A percentile compares a stretch with the other conserved stretches of the same genome.
These are phyloP conservation scores for Avena atlantica DNA, from an alignment of 176 grass and related monocot genomes.

Conservation along the genomic window DNA sequence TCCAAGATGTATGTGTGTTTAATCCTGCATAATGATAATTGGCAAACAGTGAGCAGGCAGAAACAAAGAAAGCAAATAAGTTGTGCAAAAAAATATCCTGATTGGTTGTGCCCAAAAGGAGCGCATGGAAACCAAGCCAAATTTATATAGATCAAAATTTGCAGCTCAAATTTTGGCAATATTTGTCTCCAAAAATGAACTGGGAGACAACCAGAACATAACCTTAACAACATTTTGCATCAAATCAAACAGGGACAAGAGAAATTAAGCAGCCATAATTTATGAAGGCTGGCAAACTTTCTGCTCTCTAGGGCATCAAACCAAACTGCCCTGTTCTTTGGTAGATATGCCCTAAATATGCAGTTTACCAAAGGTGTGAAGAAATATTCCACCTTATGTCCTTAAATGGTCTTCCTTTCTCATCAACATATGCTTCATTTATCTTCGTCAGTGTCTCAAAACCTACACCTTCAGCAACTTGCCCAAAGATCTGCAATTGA, in stretches of 20 bases:
- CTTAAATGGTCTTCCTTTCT: constrained; percentile 89
- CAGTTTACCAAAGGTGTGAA: constrained; percentile 27
- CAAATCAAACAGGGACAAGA: background rate
- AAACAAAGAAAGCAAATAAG: background rate
- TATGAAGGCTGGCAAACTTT: background rate
- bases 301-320: background rate
- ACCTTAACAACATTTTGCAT: background rate
- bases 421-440: constrained; percentile 96
- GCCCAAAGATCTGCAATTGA: constrained; percentile 78
- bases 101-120: background rate
- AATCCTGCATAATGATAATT: constrained; percentile 61
- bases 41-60: constrained; percentile 2
- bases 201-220: background rate
- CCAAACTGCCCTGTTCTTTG: background rate
- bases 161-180: background rate
- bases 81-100: background rate
- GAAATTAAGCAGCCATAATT: background rate
- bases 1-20: constrained; percentile 98
- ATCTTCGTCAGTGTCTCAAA: constrained; percentile 88
- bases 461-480: constrained; percentile 85
- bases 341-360: constrained; percentile 28
- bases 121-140: background rate
- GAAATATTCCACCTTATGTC: constrained; percentile 69
- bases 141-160: background rate
- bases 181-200: background rate